These are phyloP conservation scores for Exophiala bonariae DNA, from an alignment of 2,329 filamentous ascomycete species.

Conservation along the genomic window DNA sequence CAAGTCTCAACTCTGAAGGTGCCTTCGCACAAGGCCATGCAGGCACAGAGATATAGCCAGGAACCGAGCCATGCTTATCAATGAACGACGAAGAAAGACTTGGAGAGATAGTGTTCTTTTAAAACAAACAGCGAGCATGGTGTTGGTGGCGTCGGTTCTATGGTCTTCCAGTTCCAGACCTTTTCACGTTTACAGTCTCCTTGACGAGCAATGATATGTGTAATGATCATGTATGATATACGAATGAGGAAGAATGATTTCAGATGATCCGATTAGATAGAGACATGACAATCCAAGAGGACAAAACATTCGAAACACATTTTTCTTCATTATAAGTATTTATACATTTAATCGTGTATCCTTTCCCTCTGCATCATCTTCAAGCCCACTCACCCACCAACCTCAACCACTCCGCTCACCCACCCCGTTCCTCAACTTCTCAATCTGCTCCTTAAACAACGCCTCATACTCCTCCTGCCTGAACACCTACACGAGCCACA, in stretches of 20 bases:
- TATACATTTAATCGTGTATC: too few relatives aligned
- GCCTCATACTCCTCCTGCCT: slow-evolving; percentile 25
- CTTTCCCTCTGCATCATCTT: too few relatives aligned
- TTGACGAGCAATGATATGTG: not conserved
- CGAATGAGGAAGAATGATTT: not conserved
- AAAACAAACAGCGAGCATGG: slow-evolving; percentile 14
- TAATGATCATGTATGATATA: not conserved
- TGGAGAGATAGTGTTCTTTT: not conserved
- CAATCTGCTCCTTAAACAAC: slow-evolving; percentile 24
- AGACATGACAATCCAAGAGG: too few relatives aligned
- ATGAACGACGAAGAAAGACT: slow-evolving; percentile 2
- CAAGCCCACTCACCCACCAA: too few relatives aligned
- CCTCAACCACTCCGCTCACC: too few relatives aligned
- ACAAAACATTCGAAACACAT: too few relatives aligned
- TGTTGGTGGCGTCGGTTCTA: slow-evolving; percentile 15
- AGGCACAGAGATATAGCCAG: slow-evolving; percentile 11
- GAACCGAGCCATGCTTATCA: slow-evolving; percentile 21
- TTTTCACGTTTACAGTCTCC: too few relatives aligned
- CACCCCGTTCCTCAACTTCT: slow-evolving; percentile 16
- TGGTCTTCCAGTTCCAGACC: too few relatives aligned
- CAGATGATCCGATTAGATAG: too few relatives aligned
- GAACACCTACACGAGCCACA: slow-evolving; percentile 19
- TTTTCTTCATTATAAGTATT: too few relatives aligned
- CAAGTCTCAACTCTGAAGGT: slow-evolving; percentile 12
- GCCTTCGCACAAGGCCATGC: slow-evolving; percentile 19